Conservation (phyloP, 306 rosid species). For the Citrullus amarus region DNA sequence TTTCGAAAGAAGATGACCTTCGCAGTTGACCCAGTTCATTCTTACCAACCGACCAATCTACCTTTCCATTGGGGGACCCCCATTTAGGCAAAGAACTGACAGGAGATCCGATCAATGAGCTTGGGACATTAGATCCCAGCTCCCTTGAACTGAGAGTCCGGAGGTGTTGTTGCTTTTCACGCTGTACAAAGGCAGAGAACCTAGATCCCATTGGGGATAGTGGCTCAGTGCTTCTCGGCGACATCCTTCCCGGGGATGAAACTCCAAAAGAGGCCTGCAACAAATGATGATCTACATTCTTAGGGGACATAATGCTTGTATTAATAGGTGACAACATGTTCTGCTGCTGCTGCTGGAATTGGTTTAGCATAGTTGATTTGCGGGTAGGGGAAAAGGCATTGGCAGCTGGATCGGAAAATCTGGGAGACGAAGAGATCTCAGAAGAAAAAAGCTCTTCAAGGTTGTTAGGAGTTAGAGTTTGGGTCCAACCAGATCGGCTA, state of each 20-base stretch:
- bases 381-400: slow-evolving; percentile 67
- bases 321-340: slow-evolving; percentile 62
- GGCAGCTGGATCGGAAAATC: slow-evolving; percentile 53
- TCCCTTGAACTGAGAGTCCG: slow-evolving; percentile 48
- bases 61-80: slow-evolving; percentile 68
- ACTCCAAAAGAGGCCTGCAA: slow-evolving; percentile 53
- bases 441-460: slow-evolving; percentile 76
- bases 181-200: slow-evolving; percentile 43
- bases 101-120: slow-evolving; percentile 55
- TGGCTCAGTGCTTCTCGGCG: slow-evolving; percentile 66
- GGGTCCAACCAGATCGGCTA: slow-evolving; percentile 47
- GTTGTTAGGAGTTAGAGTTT: slow-evolving; percentile 64
- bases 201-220: slow-evolving; percentile 68
- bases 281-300: slow-evolving; percentile 49
- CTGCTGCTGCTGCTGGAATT: slow-evolving; percentile 78
- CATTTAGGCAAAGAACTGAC: slow-evolving; percentile 56
- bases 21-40: slow-evolving; percentile 32
- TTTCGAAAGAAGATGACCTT: slow-evolving; percentile 46
- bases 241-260: slow-evolving; percentile 81
- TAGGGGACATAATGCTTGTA: slow-evolving; percentile 56
- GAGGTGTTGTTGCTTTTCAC: slow-evolving; percentile 50
- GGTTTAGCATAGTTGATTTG: slow-evolving; percentile 60
- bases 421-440: slow-evolving; percentile 62
- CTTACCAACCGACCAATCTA: slow-evolving; percentile 57
- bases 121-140: slow-evolving; percentile 40